Evolutionary conservation across 2,329 filamentous ascomycete species (phyloP).

Genomic region (Apiospora rasikravindrae): DNA sequence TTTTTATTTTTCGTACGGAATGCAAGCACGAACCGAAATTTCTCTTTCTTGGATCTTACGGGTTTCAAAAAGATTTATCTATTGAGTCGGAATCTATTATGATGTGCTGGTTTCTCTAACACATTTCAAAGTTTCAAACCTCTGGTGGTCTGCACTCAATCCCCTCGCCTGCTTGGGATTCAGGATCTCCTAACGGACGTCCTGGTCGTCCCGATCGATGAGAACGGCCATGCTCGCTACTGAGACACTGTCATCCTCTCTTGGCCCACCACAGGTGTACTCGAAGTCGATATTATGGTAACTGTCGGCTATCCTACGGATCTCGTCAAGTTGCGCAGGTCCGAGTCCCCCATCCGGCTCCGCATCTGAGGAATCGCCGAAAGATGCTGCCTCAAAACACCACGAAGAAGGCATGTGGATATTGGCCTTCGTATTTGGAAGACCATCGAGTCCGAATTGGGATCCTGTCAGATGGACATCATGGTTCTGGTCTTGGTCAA

Average conservation of each 20-base stretch:
- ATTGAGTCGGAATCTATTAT: neutral
- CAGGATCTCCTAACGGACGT: too few relatives aligned
- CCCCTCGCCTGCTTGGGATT: neutral
- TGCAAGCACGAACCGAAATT: neutral
- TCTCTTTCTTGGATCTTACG: neutral
- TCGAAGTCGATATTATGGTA: neutral
- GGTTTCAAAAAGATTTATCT: neutral
- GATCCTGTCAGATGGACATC: neutral
- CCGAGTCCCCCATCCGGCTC: neutral
- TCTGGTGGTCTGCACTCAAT: neutral
- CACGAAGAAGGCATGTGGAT: neutral
- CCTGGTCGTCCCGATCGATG: too few relatives aligned
- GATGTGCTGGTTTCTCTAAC: too few relatives aligned
- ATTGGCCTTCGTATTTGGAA: neutral
- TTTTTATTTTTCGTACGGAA: neutral
- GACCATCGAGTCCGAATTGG: neutral
- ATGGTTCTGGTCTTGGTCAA: neutral
- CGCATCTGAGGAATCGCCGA: neutral
- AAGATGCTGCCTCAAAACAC: neutral
- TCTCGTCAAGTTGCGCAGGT: neutral
- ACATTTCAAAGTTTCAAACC: neutral
- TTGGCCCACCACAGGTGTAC: neutral
- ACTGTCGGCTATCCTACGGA: too few relatives aligned
- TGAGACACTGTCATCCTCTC: neutral
- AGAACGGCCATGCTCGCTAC: neutral